A percentile compares a stretch with the other conserved stretches of the same genome.
phyloP scores from a whole-genome alignment of 495 filamentous ascomycete species.

The Lineolata rhizophorae region DNA sequence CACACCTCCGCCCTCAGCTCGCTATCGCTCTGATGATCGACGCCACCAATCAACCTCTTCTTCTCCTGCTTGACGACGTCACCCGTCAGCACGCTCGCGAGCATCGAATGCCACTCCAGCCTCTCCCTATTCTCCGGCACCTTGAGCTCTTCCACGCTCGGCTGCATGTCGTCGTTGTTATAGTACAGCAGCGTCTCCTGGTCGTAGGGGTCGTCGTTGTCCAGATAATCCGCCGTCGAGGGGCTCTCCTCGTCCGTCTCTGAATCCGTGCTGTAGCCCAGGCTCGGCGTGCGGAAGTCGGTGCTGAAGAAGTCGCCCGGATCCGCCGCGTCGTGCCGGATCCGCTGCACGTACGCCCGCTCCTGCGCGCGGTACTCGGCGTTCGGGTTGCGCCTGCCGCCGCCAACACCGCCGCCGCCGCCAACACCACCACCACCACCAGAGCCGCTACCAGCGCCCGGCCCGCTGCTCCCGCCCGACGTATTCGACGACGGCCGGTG shows the following conservation, averaged over 20 bases:
- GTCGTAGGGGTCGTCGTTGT: conserved; percentile 71
- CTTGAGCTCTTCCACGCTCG: conserved; percentile 70
- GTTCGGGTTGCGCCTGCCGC: conserved; percentile 47
- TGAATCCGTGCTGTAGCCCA: conserved; percentile 49
- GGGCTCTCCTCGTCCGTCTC: conserved; percentile 84
- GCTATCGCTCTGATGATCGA: conserved; percentile 50
- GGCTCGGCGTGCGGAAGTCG: conserved; percentile 40
- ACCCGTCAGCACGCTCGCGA: conserved; percentile 83
- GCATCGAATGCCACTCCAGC: conserved; percentile 95
- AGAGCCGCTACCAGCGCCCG: no score
- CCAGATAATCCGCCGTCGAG: conserved; percentile 58
- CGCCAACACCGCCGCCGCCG: no score
- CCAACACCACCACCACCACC: no score
- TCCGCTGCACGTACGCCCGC: conserved; percentile 59
- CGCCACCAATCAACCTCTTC: conserved; percentile 68
- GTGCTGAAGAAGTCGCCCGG: conserved; percentile 45
- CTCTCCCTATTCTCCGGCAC: conserved; percentile 76
- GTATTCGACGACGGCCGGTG: conserved; percentile 11
- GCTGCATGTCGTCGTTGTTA: conserved; percentile 70
- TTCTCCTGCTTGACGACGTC: conserved; percentile 97
- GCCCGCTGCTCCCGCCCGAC: no score
- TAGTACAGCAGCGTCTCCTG: conserved; percentile 85
- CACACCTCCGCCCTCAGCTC: conserved; percentile 68
- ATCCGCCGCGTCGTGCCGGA: conserved; percentile 38
- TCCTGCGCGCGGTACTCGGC: conserved; percentile 66